These are phyloP conservation scores for Scheffersomyces segobiensis DNA, from an alignment of 1,139 yeast species.

Conservation along the genomic window DNA sequence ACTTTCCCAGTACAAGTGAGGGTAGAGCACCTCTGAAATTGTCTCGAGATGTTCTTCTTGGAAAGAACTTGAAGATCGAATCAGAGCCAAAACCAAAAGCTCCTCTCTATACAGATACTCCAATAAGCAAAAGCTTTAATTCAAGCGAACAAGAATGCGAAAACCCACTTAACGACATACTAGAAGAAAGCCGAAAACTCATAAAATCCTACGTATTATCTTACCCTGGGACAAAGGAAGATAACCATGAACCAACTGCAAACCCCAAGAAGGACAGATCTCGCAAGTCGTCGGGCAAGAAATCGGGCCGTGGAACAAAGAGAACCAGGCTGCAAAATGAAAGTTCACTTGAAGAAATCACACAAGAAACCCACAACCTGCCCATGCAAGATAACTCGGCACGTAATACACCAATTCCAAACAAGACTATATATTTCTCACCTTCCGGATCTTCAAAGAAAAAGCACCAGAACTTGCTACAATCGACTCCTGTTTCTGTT, in stretches of 20 bases:
- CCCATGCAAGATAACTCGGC: constrained; percentile 12
- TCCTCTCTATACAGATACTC: constrained; percentile 10
- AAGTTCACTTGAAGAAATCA: constrained; percentile 1
- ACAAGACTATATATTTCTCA: constrained; percentile 33
- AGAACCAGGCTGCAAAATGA: constrained; percentile 8
- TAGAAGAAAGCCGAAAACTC: constrained; percentile 20
- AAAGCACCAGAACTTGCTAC: constrained; percentile 11
- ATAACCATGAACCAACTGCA: background rate
- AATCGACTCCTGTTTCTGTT: constrained; percentile 28
- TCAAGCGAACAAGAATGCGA: constrained; percentile 5
- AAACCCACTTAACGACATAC: constrained; percentile 33
- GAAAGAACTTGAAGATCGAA: constrained; percentile 25
- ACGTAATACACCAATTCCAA: constrained; percentile 30
- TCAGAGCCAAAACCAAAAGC: constrained; percentile 16
- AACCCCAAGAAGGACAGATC: constrained; percentile 1
- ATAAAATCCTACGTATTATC: constrained; percentile 19
- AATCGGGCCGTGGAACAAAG: constrained; percentile 1
- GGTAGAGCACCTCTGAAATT: background rate
- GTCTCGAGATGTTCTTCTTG: constrained; percentile 22
- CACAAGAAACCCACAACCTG: constrained; percentile 7
- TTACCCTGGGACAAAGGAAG: constrained; percentile 16
- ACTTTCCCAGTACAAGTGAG: constrained; percentile 17
- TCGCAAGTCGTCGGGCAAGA: background rate
- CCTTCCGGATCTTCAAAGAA: constrained; percentile 28
- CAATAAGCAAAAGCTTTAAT: constrained; percentile 14